Evolutionary conservation across 345 rosid species (phyloP).

Genomic region (Microthlaspi erraticum): DNA sequence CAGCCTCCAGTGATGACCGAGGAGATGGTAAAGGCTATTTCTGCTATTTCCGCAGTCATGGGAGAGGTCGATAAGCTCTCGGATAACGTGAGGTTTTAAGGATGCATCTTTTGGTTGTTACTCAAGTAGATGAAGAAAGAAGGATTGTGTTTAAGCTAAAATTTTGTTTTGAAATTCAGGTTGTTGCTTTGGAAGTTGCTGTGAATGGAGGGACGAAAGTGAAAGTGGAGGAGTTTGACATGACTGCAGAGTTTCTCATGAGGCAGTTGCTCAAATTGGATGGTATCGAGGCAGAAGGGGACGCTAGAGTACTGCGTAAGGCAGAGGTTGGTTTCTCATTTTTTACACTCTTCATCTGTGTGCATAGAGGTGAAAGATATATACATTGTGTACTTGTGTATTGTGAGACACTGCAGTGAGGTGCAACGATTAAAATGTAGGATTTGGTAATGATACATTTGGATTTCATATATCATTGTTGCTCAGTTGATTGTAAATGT

Average conservation of each 20-base stretch:
- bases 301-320: slow-evolving; percentile 76
- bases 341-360: not conserved
- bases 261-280: slow-evolving; percentile 83
- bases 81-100: slow-evolving; percentile 58
- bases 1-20: slow-evolving; percentile 44
- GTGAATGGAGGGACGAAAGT: slow-evolving; percentile 69
- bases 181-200: slow-evolving; percentile 68
- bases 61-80: slow-evolving; percentile 78
- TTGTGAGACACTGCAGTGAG: not conserved
- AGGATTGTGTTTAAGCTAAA: slow-evolving; percentile 11
- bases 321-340: slow-evolving; percentile 68
- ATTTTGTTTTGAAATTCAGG: slow-evolving; percentile 47
- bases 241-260: slow-evolving; percentile 84
- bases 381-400: not conserved
- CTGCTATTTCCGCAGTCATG: slow-evolving; percentile 57
- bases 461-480: not conserved
- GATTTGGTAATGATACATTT: not conserved
- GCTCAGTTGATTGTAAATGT: not conserved
- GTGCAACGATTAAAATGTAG: not conserved
- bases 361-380: not conserved
- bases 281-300: slow-evolving; percentile 81
- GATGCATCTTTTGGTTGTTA: not conserved
- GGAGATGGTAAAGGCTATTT: slow-evolving; percentile 56
- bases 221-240: slow-evolving; percentile 62
- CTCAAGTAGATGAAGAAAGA: not conserved